Evolutionary conservation across 768 basidiomycete genomes (phyloP), one percentile per base, ranked within the genome.

Genomic region (Rhodosporidiobolus sp.): DNA sequence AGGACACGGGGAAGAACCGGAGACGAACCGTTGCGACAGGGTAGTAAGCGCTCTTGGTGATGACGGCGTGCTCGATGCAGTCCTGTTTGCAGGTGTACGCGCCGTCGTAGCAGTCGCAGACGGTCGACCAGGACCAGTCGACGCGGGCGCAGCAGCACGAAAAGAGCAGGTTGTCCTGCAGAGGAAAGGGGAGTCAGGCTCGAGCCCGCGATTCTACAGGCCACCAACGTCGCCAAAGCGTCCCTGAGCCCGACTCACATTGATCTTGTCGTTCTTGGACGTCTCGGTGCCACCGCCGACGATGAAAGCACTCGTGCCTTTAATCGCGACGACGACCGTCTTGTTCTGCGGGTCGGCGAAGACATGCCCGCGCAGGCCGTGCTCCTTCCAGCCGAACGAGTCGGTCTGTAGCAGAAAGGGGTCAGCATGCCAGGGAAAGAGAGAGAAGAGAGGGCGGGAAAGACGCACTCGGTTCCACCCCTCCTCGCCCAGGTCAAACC

Each of bases 121-220:
- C 95, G 0, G 95, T 85, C 28, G 86, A 87, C 95, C 95, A 98
- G 0, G 91, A 91, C 64, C 92, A 91, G 46, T 90, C 92, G n/a
- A 97, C 91, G 12, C 90, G 86, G 4, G 93, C 94, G 78, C 95
- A 98, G 81, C 95, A 98, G 81, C 95, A 98, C 8, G 92, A 83
- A 83, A 95, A 95, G 46, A 98, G 82, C n/a, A 94, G 83, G 79
- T 95, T 98, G 78, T 97, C 94, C 81, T 82, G 67, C 12, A 11
- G 53, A 46, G 38, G 59, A 30, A 30, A 11, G 50, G 35, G 19
- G 34, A 7, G 50, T 60, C 50, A 65, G 38, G 11, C 30, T 4
- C 4, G 16, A 34, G 30, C 30, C 32, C 17, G 53, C n/a, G n/a
- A n/a, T n/a, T n/a, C n/a, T n/a, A n/a, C n/a, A n/a, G n/a, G n/a